Conservation (phyloP, 345 rosid genomes). For the Luvunga scandens region DNA sequence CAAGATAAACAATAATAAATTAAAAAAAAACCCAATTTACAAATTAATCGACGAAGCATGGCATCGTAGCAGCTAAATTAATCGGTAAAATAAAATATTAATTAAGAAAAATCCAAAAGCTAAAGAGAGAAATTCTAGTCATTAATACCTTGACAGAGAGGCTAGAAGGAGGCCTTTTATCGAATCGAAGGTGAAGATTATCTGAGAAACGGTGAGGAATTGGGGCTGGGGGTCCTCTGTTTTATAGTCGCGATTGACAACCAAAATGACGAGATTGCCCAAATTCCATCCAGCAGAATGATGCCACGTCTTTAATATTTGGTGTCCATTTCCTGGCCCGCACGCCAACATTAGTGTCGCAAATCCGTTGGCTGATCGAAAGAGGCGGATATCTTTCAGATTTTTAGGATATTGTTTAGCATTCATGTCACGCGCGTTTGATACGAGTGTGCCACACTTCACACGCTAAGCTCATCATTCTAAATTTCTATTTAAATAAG, state of each 20-base stretch:
- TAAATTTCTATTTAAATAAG: too few relatives aligned
- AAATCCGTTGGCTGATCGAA: too few relatives aligned
- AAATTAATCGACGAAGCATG: background rate
- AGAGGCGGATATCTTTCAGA: too few relatives aligned
- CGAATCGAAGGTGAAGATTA: background rate
- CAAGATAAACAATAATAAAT: too few relatives aligned
- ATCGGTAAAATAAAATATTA: too few relatives aligned
- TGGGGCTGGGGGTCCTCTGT: rapidly evolving
- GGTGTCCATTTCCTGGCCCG: background rate
- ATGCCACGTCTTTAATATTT: background rate
- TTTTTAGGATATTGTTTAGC: too few relatives aligned
- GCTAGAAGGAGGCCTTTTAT: background rate
- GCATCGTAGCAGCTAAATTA: too few relatives aligned
- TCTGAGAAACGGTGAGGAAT: background rate
- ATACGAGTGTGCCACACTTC: too few relatives aligned
- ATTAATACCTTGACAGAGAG: background rate
- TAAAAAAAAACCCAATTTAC: background rate
- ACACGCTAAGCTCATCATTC: too few relatives aligned
- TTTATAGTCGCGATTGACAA: background rate
- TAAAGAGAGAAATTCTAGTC: background rate
- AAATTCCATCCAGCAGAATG: background rate
- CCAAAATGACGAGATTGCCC: background rate
- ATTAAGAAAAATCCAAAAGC: too few relatives aligned
- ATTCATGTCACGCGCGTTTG: too few relatives aligned
- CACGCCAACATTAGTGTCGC: background rate